These are phyloP conservation scores for Naganishia friedmannii DNA, from an alignment of 768 basidiomycete genomes.

Conservation along the genomic window DNA sequence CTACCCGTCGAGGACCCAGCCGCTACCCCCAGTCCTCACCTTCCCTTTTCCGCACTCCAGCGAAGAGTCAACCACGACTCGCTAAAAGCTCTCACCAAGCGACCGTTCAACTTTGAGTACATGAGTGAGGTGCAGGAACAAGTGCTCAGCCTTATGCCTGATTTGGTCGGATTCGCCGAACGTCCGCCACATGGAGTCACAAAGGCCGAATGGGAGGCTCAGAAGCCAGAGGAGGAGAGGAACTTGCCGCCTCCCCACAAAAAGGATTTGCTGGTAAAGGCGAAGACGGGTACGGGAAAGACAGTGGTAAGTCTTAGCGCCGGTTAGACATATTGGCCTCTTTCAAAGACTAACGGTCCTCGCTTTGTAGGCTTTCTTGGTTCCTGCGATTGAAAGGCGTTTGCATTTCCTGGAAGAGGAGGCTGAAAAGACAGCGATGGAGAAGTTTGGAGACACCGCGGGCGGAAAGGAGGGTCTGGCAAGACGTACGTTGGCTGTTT, in stretches of 20 bases:
- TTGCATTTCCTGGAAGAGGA: slow-evolving; percentile 60
- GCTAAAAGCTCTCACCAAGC: slow-evolving; percentile 62
- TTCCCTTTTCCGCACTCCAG: slow-evolving; percentile 38
- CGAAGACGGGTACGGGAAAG: slow-evolving; percentile 86
- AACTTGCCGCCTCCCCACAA: slow-evolving; percentile 33
- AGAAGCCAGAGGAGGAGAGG: slow-evolving; percentile 35
- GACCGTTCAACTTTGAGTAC: slow-evolving; percentile 64
- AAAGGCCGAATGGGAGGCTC: slow-evolving; percentile 34
- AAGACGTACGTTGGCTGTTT: slow-evolving; percentile 5
- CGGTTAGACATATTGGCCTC: neutral
- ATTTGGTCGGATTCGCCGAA: slow-evolving; percentile 54
- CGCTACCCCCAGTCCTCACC: neutral
- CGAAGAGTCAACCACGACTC: slow-evolving; percentile 51
- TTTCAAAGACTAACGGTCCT: slow-evolving; percentile 3
- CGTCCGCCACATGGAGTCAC: slow-evolving; percentile 26
- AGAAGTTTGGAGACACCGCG: slow-evolving; percentile 33
- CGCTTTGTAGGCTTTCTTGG: slow-evolving; percentile 63
- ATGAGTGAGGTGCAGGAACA: slow-evolving; percentile 82
- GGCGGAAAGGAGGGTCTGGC: slow-evolving; percentile 19
- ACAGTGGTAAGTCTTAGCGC: slow-evolving; percentile 57
- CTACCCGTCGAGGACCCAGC: slow-evolving; percentile 6
- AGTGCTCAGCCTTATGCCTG: slow-evolving; percentile 73
- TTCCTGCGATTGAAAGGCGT: slow-evolving; percentile 79
- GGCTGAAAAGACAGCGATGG: slow-evolving; percentile 44
- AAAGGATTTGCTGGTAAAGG: slow-evolving; percentile 74